Evolutionary conservation across 306 rosid species (phyloP).

Genomic region (Acacia melanoxylon): DNA sequence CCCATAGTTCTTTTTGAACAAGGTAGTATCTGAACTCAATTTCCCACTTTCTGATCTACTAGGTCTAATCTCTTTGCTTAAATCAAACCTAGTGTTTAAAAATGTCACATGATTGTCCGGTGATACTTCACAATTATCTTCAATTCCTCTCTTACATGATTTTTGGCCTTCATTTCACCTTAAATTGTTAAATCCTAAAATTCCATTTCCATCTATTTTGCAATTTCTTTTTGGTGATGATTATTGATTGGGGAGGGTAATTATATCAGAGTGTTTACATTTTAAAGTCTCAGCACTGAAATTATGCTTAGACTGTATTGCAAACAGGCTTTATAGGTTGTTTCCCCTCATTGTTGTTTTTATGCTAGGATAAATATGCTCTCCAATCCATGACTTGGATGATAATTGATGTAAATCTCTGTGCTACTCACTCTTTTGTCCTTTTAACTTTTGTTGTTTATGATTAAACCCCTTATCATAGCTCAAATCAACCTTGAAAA

Average conservation of each 20-base stretch:
- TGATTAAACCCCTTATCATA: neutral
- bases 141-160: neutral
- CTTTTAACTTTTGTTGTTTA: constrained; percentile 4
- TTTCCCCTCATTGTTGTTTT: neutral
- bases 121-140: neutral
- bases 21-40: no score
- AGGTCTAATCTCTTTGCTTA: no score
- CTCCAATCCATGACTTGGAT: neutral
- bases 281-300: neutral
- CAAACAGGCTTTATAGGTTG: neutral
- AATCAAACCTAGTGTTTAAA: neutral
- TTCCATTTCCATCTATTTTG: neutral
- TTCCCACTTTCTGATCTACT: no score
- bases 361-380: neutral
- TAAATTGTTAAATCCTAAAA: neutral
- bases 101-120: neutral
- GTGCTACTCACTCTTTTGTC: neutral
- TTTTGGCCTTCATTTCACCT: neutral
- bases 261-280: neutral
- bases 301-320: neutral
- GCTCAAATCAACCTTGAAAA: neutral
- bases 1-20: no score
- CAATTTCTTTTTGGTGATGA: neutral
- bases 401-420: neutral
- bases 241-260: neutral